A percentile compares a stretch with the other conserved stretches of the same genome.
Evolutionary conservation across 768 basidiomycete species (phyloP).

Genomic region (Ramaria sp.): DNA sequence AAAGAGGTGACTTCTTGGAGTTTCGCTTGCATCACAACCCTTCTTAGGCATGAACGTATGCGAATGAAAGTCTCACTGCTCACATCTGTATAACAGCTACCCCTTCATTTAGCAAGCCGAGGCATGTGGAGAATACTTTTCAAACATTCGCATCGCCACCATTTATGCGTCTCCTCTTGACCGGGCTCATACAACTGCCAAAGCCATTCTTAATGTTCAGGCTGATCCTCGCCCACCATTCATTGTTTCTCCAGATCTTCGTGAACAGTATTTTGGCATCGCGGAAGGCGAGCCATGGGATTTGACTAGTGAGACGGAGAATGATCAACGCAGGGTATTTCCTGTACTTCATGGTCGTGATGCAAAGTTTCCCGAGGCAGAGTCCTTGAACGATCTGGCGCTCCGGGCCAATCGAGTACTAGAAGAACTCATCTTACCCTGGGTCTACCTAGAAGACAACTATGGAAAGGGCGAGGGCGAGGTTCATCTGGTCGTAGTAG

Average conservation of each 20-base stretch:
- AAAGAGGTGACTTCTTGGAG: no score
- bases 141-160: conserved; percentile 34
- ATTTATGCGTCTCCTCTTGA: conserved; percentile 60
- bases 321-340: conserved; percentile 37
- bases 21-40: neutral
- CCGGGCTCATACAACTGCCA: conserved; percentile 52
- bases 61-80: conserved; percentile 1
- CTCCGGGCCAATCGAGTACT: conserved; percentile 41
- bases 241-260: conserved; percentile 37
- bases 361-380: conserved; percentile 59
- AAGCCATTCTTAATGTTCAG: conserved; percentile 42
- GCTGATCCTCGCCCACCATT: conserved; percentile 34
- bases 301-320: conserved; percentile 17
- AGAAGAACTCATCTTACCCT: conserved; percentile 41
- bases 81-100: no score
- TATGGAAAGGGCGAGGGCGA: conserved; percentile 17
- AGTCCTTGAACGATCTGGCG: conserved; percentile 54
- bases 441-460: conserved; percentile 32
- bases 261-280: conserved; percentile 60
- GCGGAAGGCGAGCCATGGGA: conserved; percentile 55
- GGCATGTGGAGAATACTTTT: conserved; percentile 46
- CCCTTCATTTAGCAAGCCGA: conserved; percentile 42
- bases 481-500: conserved; percentile 54
- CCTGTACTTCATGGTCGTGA: conserved; percentile 35
- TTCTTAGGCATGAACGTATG: conserved; percentile 43